Base-by-base conservation (phyloP, 208 protist species). In the Trypanosoma grayi region DNA sequence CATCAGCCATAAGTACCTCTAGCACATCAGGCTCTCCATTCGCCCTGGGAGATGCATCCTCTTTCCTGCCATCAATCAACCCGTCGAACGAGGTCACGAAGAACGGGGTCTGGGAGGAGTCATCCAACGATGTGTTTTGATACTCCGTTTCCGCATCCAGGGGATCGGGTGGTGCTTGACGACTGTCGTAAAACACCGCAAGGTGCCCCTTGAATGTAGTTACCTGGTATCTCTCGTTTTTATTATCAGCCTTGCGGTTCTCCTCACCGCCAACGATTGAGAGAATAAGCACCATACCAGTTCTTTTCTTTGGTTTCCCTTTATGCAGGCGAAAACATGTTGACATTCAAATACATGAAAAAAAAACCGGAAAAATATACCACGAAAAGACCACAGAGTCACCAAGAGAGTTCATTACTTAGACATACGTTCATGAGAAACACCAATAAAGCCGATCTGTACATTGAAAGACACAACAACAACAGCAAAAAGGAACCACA, bases 41-140 rank as follows among this genome's bases (percentile, higher is more conserved):
- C 28, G 11, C 30, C 31, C 0, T 60, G 20, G 69, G 34, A 27
- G 14, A 22, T 11, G 58, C 43, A 5, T 79, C 70, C 8, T 71
- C 73, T n/a, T 76, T 65, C 43, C 45, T 72, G 40, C 60, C 61
- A 43, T 82, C 71, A 2, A 85, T 51, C n/a, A 89, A 53, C 6
- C 71, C 76, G 56, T 91, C 81, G 51, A 78, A 90, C 0, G 78
- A 80, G 0, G 73, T 80, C n/a, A 84, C 74, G 60, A 94, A 86
- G 39, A 93, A 91, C 9, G 69, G 39, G 10, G 54, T n/a, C n/a
- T 24, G 9, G 4, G 41, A 43, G 59, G 25, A 2, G n/a, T 50
- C 57, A 31, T 71, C 57, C 24, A 43, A 14, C 28, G 36, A 65
- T 18, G 25, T 52, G 27, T 34, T 25, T 20, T 58, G 31, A 18